Percentiles rank a stretch among this genome's conserved stretches.
These are phyloP conservation scores for Elsinoe batatas DNA, from an alignment of 2,329 filamentous ascomycete genomes.

Conservation along the genomic window DNA sequence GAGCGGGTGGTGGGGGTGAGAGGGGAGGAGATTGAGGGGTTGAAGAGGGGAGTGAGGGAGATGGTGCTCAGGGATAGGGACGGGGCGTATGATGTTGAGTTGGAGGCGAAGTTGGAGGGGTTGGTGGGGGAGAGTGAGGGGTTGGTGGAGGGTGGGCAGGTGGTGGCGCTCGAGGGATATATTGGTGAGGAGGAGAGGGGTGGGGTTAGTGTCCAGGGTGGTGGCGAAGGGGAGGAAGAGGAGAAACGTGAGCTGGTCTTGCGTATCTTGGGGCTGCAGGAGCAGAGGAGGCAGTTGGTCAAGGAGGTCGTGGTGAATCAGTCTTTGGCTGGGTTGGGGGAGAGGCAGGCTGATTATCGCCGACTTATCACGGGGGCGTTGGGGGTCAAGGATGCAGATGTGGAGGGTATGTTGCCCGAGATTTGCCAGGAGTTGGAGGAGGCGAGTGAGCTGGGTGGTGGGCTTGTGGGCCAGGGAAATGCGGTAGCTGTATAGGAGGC, in stretches of 20 bases:
- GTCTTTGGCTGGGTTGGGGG: constrained; percentile 58
- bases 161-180: constrained; percentile 28
- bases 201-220: constrained; percentile 21
- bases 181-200: constrained; percentile 23
- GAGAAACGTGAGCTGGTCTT: constrained; percentile 50
- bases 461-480: neutral
- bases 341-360: constrained; percentile 65
- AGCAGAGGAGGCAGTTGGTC: constrained; percentile 54
- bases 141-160: constrained; percentile 18
- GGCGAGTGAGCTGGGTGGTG: constrained; percentile 16
- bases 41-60: constrained; percentile 46
- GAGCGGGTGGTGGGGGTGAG: constrained; percentile 47
- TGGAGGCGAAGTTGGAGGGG: constrained; percentile 25
- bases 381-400: constrained; percentile 56
- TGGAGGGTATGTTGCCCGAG: constrained; percentile 51
- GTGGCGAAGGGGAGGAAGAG: constrained; percentile 36
- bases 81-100: constrained; percentile 29
- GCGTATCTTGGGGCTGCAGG: constrained; percentile 47
- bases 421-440: constrained; percentile 42
- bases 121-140: constrained; percentile 21
- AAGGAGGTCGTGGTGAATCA: constrained; percentile 59
- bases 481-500: constrained; percentile 2
- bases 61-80: constrained; percentile 40
- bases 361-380: constrained; percentile 59
- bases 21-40: constrained; percentile 53